phyloP scores from a whole-genome alignment of 805 yeast species.

The Yamadazyma ubonensis region DNA sequence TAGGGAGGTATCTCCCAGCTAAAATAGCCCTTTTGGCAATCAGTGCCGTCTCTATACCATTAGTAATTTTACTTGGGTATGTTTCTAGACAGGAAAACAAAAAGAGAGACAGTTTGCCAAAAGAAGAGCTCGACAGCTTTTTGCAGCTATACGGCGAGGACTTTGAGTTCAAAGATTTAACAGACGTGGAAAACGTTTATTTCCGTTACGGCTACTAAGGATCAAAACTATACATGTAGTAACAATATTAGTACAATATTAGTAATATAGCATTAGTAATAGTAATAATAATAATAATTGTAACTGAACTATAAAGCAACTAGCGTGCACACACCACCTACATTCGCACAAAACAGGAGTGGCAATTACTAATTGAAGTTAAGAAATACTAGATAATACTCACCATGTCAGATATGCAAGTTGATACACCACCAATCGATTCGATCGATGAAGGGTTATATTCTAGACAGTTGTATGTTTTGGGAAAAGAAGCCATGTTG shows the following conservation, averaged over 20 bases:
- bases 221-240: too few species aligned
- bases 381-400: too few species aligned
- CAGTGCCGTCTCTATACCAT: conserved; percentile 45
- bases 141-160: conserved; percentile 23
- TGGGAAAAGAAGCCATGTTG: conserved; percentile 98
- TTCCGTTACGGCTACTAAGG: conserved; percentile 64
- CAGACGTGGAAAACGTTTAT: conserved; percentile 56
- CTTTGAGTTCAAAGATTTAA: conserved; percentile 53
- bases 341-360: conserved; percentile 5
- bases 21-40: conserved; percentile 55
- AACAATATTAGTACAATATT: too few species aligned
- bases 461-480: conserved; percentile 93
- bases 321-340: not conserved
- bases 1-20: conserved; percentile 59
- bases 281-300: too few species aligned
- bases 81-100: conserved; percentile 50
- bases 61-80: conserved; percentile 42
- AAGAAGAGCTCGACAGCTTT: conserved; percentile 17
- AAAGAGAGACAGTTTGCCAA: conserved; percentile 39
- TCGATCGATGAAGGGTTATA: conserved; percentile 89
- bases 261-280: too few species aligned
- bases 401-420: conserved; percentile 35
- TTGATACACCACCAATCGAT: conserved; percentile 39
- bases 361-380: conserved; percentile 11
- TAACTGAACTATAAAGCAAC: too few species aligned